Base-by-base conservation (phyloP, 805 yeast genomes). In the Myxozyma kluyveri region DNA sequence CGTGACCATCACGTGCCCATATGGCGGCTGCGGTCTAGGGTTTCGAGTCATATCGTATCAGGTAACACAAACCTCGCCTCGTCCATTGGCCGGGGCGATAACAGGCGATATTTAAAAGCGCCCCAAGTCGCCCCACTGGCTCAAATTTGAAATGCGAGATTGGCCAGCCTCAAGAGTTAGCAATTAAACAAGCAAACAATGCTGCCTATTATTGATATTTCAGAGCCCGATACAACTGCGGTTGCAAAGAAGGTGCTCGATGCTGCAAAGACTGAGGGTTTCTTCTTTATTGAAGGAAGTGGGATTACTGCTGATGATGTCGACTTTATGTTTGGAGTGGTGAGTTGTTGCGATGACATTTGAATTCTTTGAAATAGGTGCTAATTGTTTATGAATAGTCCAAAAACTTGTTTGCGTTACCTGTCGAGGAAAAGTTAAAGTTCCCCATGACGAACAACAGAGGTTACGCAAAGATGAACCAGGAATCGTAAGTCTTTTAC, bases 241-340 rank as follows among this genome's bases (percentile, higher is more conserved):
- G 75, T 83, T 0, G 84, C 82, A 0, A 72, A 71, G 5, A 69
- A 75, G 50, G 72, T 85, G 23, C 71, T 82, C 2, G 69, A 73
- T 5, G 87, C 87, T 1, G 84, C 84, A 9, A 68, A 75, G n/a
- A 67, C 77, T 1, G 83, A 81, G 56, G 88, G 88, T 1, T 83
- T 83, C 61, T 67, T 83, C 14, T 81, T 81, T 50, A 72, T 83
- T 3, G 85, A 82, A 59, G 88, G 88, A 4, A 84, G 82, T 58
- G 82, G 75, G n/a, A 80, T 83, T 62, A 67, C 78, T 1, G 76
- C 74, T 52, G 65, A 69, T 5, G 86, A 83, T 52, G 82, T 83
- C 10, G 75, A 76, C 38, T 65, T 64, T 1, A 64, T 78, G 40
- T 82, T 83, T 56, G 66, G 63, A n/a, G 50, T 80, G 29, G 60